Evolutionary conservation across 2,329 filamentous ascomycete species (phyloP).

Genomic region (Fusarium citri): DNA sequence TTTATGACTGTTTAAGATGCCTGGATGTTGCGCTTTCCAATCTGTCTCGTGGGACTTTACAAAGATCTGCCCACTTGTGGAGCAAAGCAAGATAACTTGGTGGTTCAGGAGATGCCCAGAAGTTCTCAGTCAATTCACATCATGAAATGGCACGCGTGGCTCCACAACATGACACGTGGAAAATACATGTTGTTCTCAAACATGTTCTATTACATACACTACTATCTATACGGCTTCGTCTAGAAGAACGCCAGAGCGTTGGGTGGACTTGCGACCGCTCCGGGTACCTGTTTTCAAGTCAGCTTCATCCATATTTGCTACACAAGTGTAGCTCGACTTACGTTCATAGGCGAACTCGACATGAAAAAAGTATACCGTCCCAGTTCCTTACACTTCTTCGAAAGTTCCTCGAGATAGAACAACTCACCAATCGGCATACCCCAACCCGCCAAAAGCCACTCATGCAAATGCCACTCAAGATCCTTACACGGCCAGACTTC

Average conservation of each 20-base stretch:
- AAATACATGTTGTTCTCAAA: too few species aligned
- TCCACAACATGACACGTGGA: too few species aligned
- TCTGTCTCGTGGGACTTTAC: too few species aligned
- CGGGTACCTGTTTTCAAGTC: slow-evolving; percentile 5
- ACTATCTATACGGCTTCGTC: neutral
- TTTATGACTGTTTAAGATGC: too few species aligned
- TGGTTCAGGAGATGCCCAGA: neutral
- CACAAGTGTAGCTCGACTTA: neutral
- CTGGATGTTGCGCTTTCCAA: neutral
- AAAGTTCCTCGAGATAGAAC: slow-evolving; percentile 49
- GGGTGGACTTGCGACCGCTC: slow-evolving; percentile 30
- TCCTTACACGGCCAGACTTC: slow-evolving; percentile 53
- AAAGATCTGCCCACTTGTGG: fast-evolving
- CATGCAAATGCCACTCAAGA: slow-evolving; percentile 47
- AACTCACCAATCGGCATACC: slow-evolving; percentile 57
- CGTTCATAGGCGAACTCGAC: slow-evolving; percentile 58
- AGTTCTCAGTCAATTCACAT: neutral
- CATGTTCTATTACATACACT: too few species aligned
- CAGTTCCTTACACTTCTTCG: slow-evolving; percentile 62
- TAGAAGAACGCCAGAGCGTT: slow-evolving; percentile 34
- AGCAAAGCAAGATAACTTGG: neutral
- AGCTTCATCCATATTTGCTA: neutral
- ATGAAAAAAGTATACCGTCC: slow-evolving; percentile 62
- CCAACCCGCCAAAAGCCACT: slow-evolving; percentile 61
- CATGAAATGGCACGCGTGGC: too few species aligned